Base-by-base conservation (phyloP, 306 rosid genomes). In the Quercus suber region DNA sequence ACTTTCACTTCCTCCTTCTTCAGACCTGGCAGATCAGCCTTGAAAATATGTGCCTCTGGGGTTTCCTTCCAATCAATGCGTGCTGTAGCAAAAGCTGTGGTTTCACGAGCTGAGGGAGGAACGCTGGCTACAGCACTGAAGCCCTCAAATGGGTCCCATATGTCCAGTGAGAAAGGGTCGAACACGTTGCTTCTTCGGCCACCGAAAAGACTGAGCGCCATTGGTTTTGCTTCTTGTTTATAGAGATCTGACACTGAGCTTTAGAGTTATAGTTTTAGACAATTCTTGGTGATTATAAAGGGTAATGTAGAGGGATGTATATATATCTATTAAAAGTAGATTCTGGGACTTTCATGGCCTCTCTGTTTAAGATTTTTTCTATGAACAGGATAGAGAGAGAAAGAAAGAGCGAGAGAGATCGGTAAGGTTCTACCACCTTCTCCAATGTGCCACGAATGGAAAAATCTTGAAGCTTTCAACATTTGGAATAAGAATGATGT, bases 1-100 rank as follows among this genome's bases (percentile, higher is more conserved):
- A 85, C 84, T 23, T 82, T 79, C 49, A 84, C 80, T 3, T 80
- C 82, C 18, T 80, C 84, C 71, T 80, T 84, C 6, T 69, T 84
- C 30, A 85, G 78, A 11, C 86, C 89, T 0, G 86, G 89, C 0
- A 85, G 75, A 60, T 82, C 89, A 4, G 82, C 89, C 76, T 79
- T 85, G 80, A 85, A 79, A 18, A 85, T 10, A 43, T 85, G 89
- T 0, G 84, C 86, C 61, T 82, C 60, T 5, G 80, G 86, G 4
- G 86, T 85, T 43, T 85, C 86, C 20, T 79, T 85, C 89, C 86
- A 85, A 53, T 85, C 84, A 43, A 85, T 79, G 4, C 78, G 82
- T 6, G 84, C 45, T 49, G 82, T 72, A 19, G 84, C 89, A 14
- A 82, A 41, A n/a, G 86, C 84, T 21, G 86, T 23, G 14, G 86